Base-by-base conservation (phyloP, 1,284 basidiomycete genomes). In the Cutaneotrichosporon daszewskae region DNA sequence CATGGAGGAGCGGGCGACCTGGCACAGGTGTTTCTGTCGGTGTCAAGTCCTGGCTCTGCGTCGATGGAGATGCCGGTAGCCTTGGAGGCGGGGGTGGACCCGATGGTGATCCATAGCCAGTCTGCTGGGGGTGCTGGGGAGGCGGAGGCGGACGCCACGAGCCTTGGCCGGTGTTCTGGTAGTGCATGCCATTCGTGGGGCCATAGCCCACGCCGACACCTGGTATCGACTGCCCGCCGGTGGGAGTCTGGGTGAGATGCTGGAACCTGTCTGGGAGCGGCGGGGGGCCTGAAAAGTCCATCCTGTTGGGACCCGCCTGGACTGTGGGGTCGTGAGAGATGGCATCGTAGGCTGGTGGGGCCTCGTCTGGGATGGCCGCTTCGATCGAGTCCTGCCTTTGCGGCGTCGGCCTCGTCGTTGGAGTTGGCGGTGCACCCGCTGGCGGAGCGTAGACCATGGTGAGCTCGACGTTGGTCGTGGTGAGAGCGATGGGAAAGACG, bases 241-340 rank as follows among this genome's bases (percentile, higher is more conserved):
- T 50, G n/a, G 47, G 39, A 17, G 43, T 51, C 9, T 37, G 27
- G 23, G 34, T 37, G 7, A 38, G 42, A 5, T 23, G 23, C 35
- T 40, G 37, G 11, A 59, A 31, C n/a, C 60, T 50, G 22, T 67
- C 59, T 5, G 68, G 62, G 43, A 68, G 43, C 3, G 66, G 68
- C 13, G 68, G 68, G 6, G 68, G 67, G 13, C 68, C 68, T 0
- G 59, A 62, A 37, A 68, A 71, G 44, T 69, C 66, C 57, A 65
- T 62, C 4, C 58, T 47, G 14, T 38, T 20, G 8, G 68, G 68
- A 9, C 68, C 68, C 4, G 57, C 38, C 6, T 49, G 44, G 10
- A 71, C 19, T 2, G 53, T 49, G 10, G 53, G 49, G 34, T 44
- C 49, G 17, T 31, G 26, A 5, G 63, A 50, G 3, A 48, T 37